Base-by-base conservation (phyloP, 129 eudicot species). In the Mikania micrantha region DNA sequence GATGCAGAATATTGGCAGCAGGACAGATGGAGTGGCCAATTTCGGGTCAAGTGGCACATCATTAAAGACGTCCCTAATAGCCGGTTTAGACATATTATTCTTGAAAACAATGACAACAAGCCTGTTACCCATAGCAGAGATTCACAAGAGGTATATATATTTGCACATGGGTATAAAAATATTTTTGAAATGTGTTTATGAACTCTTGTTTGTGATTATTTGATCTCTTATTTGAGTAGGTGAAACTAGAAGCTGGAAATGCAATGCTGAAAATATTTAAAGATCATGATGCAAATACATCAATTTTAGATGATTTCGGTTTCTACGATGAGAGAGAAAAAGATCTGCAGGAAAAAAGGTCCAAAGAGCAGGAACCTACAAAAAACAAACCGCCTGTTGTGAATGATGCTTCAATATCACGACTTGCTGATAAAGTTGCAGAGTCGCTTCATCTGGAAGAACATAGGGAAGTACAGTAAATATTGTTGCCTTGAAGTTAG, bases 71-170 rank as follows among this genome's bases (percentile, higher is more conserved):
- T 88, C 0, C 97, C 97, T 9, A 91, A 88, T 67, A 77, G 90
- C 69, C 90, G 79, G 66, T 91, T 91, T 60, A 85, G 97, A 62
- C 96, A 91, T 75, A 88, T 91, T 69, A 82, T 88, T 81, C 88
- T 91, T 22, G 94, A 88, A 74, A 88, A 88, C 62, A 91, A 91
- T 67, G 97, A 91, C 54, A 81, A 88, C 79, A 88, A 91, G 80
- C 97, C 97, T 24, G 97, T 91, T 13, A 91, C 97, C 34, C 97
- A 91, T 75, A 91, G 97, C 83, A 83, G 97, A 75, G 97, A 88
- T 71, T 91, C 97, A 21, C 97, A 91, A 82, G 96, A 91, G 97
- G 97, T 91, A 79, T 20, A 1, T 10, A 27, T 10, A 27, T 31
- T 1, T 44, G 19, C 41, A 42, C 52, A 59, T 45, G 31, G 19